A percentile compares a stretch with the other conserved stretches of the same genome.
phyloP scores from a whole-genome alignment of 495 filamentous ascomycete genomes.

The Xylaria venustula region DNA sequence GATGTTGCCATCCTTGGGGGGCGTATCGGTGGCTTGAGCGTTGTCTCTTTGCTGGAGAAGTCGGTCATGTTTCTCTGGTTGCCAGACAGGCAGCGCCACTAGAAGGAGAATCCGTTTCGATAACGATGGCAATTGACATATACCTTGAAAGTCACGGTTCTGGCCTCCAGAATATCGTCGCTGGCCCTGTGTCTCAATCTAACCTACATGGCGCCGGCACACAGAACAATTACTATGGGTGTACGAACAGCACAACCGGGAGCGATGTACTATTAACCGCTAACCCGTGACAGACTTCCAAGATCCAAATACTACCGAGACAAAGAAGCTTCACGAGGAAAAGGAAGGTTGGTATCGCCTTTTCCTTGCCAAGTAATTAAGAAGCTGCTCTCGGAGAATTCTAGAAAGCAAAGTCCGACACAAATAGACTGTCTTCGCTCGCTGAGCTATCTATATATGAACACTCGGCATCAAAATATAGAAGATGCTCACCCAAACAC shows the following conservation, averaged over 20 bases:
- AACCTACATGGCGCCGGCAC: neutral
- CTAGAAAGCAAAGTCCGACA: neutral
- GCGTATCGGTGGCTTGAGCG: too few species aligned
- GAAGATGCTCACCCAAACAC: neutral
- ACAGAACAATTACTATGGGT: constrained; percentile 7
- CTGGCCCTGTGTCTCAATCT: neutral
- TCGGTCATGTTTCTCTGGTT: too few species aligned
- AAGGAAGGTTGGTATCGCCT: neutral
- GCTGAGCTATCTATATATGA: neutral
- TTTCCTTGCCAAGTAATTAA: too few species aligned
- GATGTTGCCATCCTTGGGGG: too few species aligned
- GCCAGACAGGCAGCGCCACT: too few species aligned
- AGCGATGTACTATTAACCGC: neutral
- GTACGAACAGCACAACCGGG: neutral
- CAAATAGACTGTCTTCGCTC: neutral
- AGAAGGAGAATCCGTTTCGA: too few species aligned
- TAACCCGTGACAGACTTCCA: neutral
- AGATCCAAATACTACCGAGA: neutral
- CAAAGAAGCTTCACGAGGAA: neutral
- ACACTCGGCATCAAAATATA: constrained; percentile 12
- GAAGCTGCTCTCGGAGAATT: too few species aligned
- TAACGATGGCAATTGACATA: too few species aligned
- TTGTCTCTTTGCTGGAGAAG: too few species aligned
- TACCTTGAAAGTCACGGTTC: neutral
- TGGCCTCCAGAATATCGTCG: neutral